Percentiles rank a stretch among this genome's conserved stretches.
phyloP scores from a whole-genome alignment of 2,329 filamentous ascomycete genomes.

The Alternaria conjuncta region DNA sequence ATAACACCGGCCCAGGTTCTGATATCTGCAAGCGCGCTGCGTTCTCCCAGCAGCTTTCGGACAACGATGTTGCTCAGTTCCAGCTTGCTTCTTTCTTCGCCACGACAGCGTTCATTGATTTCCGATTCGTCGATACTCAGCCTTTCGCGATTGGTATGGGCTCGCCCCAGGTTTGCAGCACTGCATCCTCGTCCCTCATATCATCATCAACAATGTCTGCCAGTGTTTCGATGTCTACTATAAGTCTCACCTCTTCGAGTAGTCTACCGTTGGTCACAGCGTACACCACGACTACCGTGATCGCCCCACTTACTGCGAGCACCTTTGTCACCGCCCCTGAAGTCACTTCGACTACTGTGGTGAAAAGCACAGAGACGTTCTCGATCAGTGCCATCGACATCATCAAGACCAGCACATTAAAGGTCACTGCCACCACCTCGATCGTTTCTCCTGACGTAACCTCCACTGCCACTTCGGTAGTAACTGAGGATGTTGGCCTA shows the following conservation, averaged over 20 bases:
- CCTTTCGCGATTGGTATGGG: constrained; percentile 47
- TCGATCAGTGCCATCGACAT: constrained; percentile 21
- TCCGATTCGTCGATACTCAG: constrained; percentile 46
- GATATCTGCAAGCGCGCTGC: constrained; percentile 37
- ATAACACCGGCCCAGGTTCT: constrained; percentile 48
- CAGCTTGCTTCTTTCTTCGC: constrained; percentile 52
- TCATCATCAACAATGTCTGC: not conserved
- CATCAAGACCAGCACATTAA: constrained; percentile 16
- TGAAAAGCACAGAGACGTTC: constrained; percentile 16
- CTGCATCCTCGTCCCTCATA: constrained; percentile 24
- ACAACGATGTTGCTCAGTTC: constrained; percentile 47
- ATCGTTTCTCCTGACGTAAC: constrained; percentile 36
- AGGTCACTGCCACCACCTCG: constrained; percentile 34
- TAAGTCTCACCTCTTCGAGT: not conserved
- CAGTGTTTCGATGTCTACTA: not conserved
- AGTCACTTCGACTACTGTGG: constrained; percentile 27
- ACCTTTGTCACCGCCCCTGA: constrained; percentile 25
- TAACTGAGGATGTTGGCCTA: constrained; percentile 33
- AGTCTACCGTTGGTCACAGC: constrained; percentile 16
- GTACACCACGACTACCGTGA: constrained; percentile 25
- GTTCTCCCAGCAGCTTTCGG: constrained; percentile 49
- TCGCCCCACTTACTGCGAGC: constrained; percentile 25
- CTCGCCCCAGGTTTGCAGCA: constrained; percentile 33
- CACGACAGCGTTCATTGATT: constrained; percentile 52
- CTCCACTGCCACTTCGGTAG: constrained; percentile 19